Evolutionary conservation across 163 green algal species (phyloP), one percentile per base, ranked within the genome.

Genomic region (Scenedesmus sp.): DNA sequence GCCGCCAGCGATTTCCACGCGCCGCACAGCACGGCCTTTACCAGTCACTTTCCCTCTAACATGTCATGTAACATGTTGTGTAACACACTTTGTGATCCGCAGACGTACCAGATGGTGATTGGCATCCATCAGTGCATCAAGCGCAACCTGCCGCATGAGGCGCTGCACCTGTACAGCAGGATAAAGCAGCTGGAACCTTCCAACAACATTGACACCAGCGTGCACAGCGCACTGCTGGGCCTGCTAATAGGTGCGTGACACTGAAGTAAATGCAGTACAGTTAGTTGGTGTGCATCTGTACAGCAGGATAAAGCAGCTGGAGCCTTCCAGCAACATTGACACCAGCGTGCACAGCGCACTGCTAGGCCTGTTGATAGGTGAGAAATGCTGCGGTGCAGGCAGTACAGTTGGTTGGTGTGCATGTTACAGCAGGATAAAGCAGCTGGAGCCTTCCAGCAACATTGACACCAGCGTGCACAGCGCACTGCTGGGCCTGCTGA

Each of bases 51-150:
- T 46, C 34, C 34, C 34, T 46, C 10, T 82, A 7, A 82, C 74
- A 82, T 7, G n/a, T 57, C 15, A 7, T 57, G 18, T 82, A 59
- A 84, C 34, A 84, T 59, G 2, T 79, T 23, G 12, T 7, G 26
- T 26, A 26, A 46, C 66, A 70, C 18, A 4, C 62, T 18, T 70
- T 15, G 34, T 46, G 34, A 1, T 76, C 5, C 46, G 70, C 76
- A 84, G 76, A 57, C 34, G 2, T 23, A 57, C 76, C 34, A 89
- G 84, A 60, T 89, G 60, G 16, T 66, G 16, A 83, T n/a, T 12
- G 87, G 34, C 56, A 60, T 91, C 34, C 76, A 87, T 46, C 56
- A 87, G 76, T 91, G 87, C 76, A 81, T 91, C 57, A 91, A 91
- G 87, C 81, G 81, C 57, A 76, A 91, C 26, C 46, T 87, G 74